Base-by-base conservation (phyloP, 208 protist genomes). In the Acanthamoeba castellanii region DNA sequence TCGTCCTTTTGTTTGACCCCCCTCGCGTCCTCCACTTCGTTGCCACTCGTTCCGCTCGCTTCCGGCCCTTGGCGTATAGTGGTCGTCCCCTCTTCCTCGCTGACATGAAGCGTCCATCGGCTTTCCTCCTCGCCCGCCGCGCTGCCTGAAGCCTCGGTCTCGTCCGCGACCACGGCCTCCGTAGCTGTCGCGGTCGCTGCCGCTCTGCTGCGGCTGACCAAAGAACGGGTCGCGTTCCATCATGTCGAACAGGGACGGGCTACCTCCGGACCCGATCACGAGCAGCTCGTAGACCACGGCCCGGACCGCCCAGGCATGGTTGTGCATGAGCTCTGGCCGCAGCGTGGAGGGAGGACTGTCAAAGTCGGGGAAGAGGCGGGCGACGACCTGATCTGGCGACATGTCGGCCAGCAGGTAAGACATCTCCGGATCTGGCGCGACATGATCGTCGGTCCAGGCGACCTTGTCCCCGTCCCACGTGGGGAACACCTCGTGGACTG, bases 231-330 rank as follows among this genome's bases (percentile, higher is more conserved):
- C 78, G 37, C 32, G 11, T 18, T 85, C 27, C 78, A 85, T 85
- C 78, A 85, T 18, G 27, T 85, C 47, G 42, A 85, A 30, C 78
- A 85, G 47, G 78, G 42, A 42, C 50, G 27, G 42, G 22, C 42
- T 13, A 30, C 47, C 78, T 52, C 42, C 27, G 18, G 78, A 85
- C 14, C 27, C 78, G 78, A 85, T 85, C 27, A 85, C 78, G 11
- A 85, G 78, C 37, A 85, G 78, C 78, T 85, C 78, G 78, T 85
- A 85, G 37, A 85, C 78, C 27, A 85, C 32, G 27, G 78, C 78
- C 25, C 78, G 11, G 78, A 85, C 32, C 78, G 78, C 78, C 78
- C 78, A 85, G 27, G 32, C 27, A n/a, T 85, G 78, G 32, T 85
- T 85, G 78, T 85, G 32, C 37, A 85, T 3, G 14, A 85, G 78